Base-by-base conservation (phyloP, 208 protist species). In the Trypanosomatidae sp. region DNA sequence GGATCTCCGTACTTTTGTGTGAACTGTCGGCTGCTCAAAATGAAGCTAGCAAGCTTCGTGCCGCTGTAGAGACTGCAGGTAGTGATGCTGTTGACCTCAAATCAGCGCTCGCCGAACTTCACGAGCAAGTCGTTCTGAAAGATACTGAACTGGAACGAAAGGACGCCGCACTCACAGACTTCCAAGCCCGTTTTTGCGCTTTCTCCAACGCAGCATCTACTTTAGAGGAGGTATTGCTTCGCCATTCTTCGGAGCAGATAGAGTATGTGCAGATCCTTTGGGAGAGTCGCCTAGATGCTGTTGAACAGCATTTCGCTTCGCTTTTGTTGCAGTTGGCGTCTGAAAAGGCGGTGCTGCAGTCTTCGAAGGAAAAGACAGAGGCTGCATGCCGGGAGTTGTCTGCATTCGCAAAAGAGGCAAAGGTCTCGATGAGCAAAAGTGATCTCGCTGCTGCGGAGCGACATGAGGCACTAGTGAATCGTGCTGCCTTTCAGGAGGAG, bases 361-460 rank as follows among this genome's bases (percentile, higher is more conserved):
- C 53, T 3, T 49, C 66, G 39, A 82, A 85, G 36, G 74, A 77
- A 33, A 43, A 71, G 22, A 41, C 72, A 17, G 71, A 77, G 53
- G 47, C 58, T 1, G 66, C 68, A 44, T 81, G 77, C 33, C 71
- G 74, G 1, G 81, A 89, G 44, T 62, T 89, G 55, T 66, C 69
- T 30, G 50, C n/a, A 1, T 81, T 86, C 43, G 65, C 67, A 3
- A 79, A 84, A 49, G 79, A 86, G 25, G 73, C 76, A 6, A 85
- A 82, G 36, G 44, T 47, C 3, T 50, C 84, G 5, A 71, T 79
- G 43, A 69, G 53, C 41, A 77, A 77, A 33, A 72, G 62, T 13
- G 68, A 80, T 53, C 46, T 65, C 19, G 81, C 77, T 4, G 59
- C 76, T 22, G 71, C 76, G 1, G 80, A 85, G 39, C 69, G 77